Evolutionary conservation across 352 stramenopile genomes (phyloP), one percentile per base, ranked within the genome.

Genomic region (Aphanomyces cochlioides): DNA sequence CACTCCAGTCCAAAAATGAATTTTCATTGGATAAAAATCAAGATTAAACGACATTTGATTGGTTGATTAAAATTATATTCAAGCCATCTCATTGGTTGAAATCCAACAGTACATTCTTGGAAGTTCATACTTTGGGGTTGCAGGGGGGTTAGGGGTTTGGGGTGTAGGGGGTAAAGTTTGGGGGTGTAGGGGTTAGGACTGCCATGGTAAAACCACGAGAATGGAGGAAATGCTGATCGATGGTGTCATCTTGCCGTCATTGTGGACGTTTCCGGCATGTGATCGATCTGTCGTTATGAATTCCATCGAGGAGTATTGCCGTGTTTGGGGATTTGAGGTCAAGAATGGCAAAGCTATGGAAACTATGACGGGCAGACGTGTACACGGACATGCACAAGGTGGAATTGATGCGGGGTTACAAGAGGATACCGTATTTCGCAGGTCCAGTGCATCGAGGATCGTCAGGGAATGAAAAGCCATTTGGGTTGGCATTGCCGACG

Each of bases 401-500:
- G 10, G 43, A 17, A 1, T 36, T 47, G 8, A 41, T 63, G 28
- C 3, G 2, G 7, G 34, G 28, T 67, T 56, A 67, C 4, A 67
- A 34, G 21, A 56, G 17, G 67, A 93, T 86, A 54, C 86, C 86
- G 73, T 89, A 92, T 7, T 72, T 77, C 10, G 77, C 77, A 1
- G 79, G 84, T 4, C 83, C 80, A 13, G 82, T 90, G 66, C 85
- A 93, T 13, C 84, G 82, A 1, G 59, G 63, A 61, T 93, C 85
- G 54, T 87, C 45, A 0, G 85, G 83, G 72, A 90, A 93, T 48
- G 77, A 87, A 39, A 90, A 80, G 47, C 81, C 85, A 64, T 80
- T 89, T 17, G 83, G 78, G 61, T 93, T 93, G n/a, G 72, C 78
- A 57, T 93, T 92, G 57, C 85, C 85, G 8, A 87, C 77, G 13